Base-by-base conservation (phyloP, 805 yeast species). In the Candida maltosa region DNA sequence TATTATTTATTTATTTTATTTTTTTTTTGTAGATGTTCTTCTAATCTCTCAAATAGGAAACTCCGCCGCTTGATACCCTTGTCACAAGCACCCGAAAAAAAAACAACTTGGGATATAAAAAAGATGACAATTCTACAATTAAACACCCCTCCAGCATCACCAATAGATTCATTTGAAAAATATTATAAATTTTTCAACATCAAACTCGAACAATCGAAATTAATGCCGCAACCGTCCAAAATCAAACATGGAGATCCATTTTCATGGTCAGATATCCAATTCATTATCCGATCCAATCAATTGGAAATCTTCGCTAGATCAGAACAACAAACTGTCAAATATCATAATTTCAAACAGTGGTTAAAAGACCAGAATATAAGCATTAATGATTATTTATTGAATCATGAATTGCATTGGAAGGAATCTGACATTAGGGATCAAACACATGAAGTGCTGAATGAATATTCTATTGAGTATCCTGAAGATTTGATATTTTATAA, bases 281-380 rank as follows among this genome's bases (percentile, higher is more conserved):
- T 57, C 8, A 58, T 73, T 16, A 60, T 78, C 3, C 39, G 39
- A 0, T 40, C 57, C 5, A 75, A 75, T 37, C 56, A 65, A 28
- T 60, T 80, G 26, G 72, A 71, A 24, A 47, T 51, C 17, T 60
- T 80, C 34, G 74, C 75, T 29, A 61, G 89, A 43, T 68, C 76
- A 4, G 52, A 56, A 10, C 58, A 48, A 17, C 65, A 60, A 22
- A 62, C 75, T n/a, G 54, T 58, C 3, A 49, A 50, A 34, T 82
- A 83, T 46, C 51, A 56, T 8, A 48, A 45, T 6, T 78, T 75
- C 50, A 79, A 78, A 46, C 46, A 49, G 7, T 37, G 49, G 8
- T 55, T 81, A 15, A 47, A 49, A 18, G 41, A 44, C 0, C 35
- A 56, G 4, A 54, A 64, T 8, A 49, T 67, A 2, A 61, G 73